Percentiles rank a stretch among this genome's conserved stretches.
phyloP scores from a whole-genome alignment of 257 asterid species.

The Scutellaria baicalensis region DNA sequence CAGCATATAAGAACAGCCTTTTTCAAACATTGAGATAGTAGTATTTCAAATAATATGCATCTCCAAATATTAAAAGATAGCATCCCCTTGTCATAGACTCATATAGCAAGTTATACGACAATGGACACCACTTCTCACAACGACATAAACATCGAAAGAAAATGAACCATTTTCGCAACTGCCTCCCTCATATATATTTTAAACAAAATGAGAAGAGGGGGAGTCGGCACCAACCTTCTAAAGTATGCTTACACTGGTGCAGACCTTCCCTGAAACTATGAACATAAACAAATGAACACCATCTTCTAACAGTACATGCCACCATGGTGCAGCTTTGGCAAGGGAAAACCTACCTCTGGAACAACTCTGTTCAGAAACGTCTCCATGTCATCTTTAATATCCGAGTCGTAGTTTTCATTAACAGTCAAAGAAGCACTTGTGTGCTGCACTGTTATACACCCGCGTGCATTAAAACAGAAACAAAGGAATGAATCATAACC shows the following conservation, averaged over 20 bases:
- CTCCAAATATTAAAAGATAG: too few species aligned
- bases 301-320: not conserved
- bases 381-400: constrained; percentile 88
- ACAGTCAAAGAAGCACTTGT: constrained; percentile 96
- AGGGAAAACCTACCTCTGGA: constrained; percentile 67
- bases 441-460: too few species aligned
- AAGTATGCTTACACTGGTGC: constrained; percentile 94
- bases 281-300: constrained; percentile 19
- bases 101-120: too few species aligned
- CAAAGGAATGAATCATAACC: too few species aligned
- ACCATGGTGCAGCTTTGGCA: not conserved
- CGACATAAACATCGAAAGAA: not conserved
- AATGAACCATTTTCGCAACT: not conserved
- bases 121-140: too few species aligned
- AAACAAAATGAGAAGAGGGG: not conserved
- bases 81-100: too few species aligned
- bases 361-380: constrained; percentile 75
- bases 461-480: too few species aligned
- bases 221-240: constrained; percentile 55
- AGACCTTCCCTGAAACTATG: constrained; percentile 84
- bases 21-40: too few species aligned
- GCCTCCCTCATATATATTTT: not conserved
- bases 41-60: too few species aligned
- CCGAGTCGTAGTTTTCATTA: constrained; percentile 91
- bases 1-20: too few species aligned